phyloP scores from a whole-genome alignment of 371 early-diverging fungal species.

The Apophysomyces variabilis region DNA sequence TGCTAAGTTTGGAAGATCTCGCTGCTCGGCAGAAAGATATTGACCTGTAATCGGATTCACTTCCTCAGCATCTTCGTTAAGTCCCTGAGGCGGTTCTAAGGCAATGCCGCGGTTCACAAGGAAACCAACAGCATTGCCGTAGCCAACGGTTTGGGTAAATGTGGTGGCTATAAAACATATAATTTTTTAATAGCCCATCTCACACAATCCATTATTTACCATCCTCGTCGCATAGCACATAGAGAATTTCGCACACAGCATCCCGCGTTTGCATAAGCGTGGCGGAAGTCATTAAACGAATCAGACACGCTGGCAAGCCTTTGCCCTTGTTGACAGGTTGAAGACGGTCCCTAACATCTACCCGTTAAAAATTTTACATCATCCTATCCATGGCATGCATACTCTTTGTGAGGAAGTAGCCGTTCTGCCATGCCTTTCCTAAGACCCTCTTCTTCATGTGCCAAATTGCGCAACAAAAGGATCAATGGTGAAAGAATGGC shows the following conservation, averaged over 20 bases:
- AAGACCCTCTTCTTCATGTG: constrained; percentile 32
- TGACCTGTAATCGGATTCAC: constrained; percentile 91
- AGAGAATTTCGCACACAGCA: constrained; percentile 75
- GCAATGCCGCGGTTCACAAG: constrained; percentile 71
- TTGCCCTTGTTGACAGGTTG: constrained; percentile 77
- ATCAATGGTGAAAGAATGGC: constrained; percentile 71
- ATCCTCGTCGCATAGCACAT: constrained; percentile 77
- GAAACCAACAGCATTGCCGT: constrained; percentile 93
- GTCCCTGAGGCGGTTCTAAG: constrained; percentile 38
- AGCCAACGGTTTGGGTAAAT: constrained; percentile 83
- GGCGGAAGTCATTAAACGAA: constrained; percentile 76
- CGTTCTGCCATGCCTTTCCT: constrained; percentile 27
- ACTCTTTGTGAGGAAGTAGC: constrained; percentile 71
- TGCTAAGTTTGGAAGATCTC: constrained; percentile 57
- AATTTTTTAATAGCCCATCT: not conserved
- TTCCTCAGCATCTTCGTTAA: constrained; percentile 15
- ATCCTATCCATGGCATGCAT: constrained; percentile 3
- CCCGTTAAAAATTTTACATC: not conserved
- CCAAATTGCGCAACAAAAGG: constrained; percentile 55
- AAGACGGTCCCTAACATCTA: constrained; percentile 64
- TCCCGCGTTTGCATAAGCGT: constrained; percentile 67
- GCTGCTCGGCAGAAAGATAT: constrained; percentile 46
- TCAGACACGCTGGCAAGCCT: constrained; percentile 66
- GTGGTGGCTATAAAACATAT: constrained; percentile 53
- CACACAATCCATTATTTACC: constrained; percentile 48